A percentile compares a stretch with the other conserved stretches of the same genome.
Evolutionary conservation across 1,284 basidiomycete genomes (phyloP).

Genomic region (Trametes pubescens): DNA sequence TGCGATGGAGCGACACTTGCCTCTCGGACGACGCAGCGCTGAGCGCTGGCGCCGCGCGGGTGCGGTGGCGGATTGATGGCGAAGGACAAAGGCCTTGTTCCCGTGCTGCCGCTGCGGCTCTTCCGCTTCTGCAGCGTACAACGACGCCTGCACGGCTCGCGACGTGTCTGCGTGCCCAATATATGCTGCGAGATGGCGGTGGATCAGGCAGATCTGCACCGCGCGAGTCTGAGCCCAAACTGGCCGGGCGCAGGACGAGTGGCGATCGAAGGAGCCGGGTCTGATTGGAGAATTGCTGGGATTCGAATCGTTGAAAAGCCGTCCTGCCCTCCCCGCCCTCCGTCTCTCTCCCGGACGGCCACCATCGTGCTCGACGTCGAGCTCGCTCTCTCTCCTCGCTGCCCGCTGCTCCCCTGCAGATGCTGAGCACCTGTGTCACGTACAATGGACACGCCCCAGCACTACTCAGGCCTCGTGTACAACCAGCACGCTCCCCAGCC

Average conservation of each 20-base stretch:
- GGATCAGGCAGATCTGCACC: slow-evolving; percentile 29
- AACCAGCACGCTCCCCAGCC: slow-evolving; percentile 33
- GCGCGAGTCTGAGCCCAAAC: background rate
- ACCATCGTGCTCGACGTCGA: slow-evolving; percentile 29
- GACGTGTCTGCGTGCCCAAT: background rate
- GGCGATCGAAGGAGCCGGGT: slow-evolving; percentile 29
- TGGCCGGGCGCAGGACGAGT: slow-evolving; percentile 13
- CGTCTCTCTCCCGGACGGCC: slow-evolving; percentile 33
- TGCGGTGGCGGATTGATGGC: slow-evolving; percentile 17
- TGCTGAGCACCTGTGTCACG: slow-evolving; percentile 26
- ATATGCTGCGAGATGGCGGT: slow-evolving; percentile 8
- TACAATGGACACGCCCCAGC: slow-evolving; percentile 38
- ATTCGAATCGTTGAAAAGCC: slow-evolving; percentile 30
- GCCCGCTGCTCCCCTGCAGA: slow-evolving; percentile 20
- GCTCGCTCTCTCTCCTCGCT: slow-evolving; percentile 19
- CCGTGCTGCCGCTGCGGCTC: slow-evolving; percentile 4
- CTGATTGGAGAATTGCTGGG: slow-evolving; percentile 29
- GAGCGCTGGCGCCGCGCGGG: slow-evolving; percentile 7
- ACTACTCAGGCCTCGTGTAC: slow-evolving; percentile 41
- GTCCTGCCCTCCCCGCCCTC: slow-evolving; percentile 22
- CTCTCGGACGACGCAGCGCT: slow-evolving; percentile 6
- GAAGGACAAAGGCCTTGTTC: slow-evolving; percentile 17
- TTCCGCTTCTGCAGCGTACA: background rate
- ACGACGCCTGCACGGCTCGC: background rate
- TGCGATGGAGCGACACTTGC: slow-evolving; percentile 12